Evolutionary conservation across 2,329 filamentous ascomycete genomes (phyloP).

Genomic region (Alternaria metachromatica): DNA sequence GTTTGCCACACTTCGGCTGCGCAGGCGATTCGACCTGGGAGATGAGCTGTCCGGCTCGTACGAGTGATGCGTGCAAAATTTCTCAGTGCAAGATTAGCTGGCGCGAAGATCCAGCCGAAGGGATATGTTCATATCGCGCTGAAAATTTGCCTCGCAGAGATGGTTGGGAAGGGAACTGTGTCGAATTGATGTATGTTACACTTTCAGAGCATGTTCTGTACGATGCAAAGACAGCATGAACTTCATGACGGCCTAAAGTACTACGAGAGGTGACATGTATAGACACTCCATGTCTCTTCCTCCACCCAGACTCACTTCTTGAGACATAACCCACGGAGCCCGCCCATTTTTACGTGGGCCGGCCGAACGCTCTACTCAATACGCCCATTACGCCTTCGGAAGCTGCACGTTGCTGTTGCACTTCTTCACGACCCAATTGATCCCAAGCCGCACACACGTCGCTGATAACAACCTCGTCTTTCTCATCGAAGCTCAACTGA

Average conservation of each 20-base stretch:
- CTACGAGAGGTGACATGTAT: background rate
- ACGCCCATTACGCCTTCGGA: background rate
- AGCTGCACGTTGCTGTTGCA: background rate
- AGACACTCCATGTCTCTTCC: background rate
- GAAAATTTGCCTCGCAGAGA: accelerated
- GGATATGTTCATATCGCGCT: accelerated
- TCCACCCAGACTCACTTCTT: background rate
- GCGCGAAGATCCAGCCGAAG: background rate
- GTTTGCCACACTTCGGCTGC: background rate
- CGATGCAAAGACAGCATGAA: background rate
- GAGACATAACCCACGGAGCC: too few species aligned
- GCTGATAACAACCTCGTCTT: background rate
- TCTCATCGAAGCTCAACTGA: background rate
- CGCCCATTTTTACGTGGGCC: too few species aligned
- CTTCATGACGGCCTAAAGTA: accelerated
- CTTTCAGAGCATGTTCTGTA: background rate
- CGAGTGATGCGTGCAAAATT: background rate
- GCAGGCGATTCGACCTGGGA: background rate
- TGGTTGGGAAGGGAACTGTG: accelerated
- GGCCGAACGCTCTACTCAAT: background rate
- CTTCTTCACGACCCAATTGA: background rate
- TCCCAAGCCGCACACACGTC: background rate
- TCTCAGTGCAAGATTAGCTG: background rate
- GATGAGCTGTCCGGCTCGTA: background rate
- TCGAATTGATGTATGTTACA: background rate